Evolutionary conservation across 805 yeast species (phyloP), one percentile per base, ranked within the genome.

Genomic region (Teunomyces cretensis): DNA sequence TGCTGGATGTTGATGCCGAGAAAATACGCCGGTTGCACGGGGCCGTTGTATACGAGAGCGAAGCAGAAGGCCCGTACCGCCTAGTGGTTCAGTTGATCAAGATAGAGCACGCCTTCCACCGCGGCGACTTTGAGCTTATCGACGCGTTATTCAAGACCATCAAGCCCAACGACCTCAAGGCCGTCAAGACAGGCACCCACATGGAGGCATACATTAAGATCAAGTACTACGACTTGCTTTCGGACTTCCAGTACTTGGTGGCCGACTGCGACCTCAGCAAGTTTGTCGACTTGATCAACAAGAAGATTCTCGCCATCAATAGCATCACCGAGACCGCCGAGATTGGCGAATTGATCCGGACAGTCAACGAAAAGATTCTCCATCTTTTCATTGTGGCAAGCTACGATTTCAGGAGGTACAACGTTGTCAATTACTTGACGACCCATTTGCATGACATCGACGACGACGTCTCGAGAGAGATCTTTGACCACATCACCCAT

Each of bases 341-440:
- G 9, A 14, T 30, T 9, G 36, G 26, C n/a, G 33, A 33, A 6
- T 41, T 58, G 14, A 46, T 42, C 22, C 30, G 43, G 16, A 42
- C 36, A 13, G 33, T 68, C 22, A 50, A 56, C 27, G 36, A 51
- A 17, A 71, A 71, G 48, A 60, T 67, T 16, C 47, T 68, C 38
- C 62, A 65, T 22, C 57, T 58, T 27, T 57, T 58, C 39, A 41
- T 70, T n/a, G 48, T 68, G 6, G 57, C 68, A 14, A 64, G 62
- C 31, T 56, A 64, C 27, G 74, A 70, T 47, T 68, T 64, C 45
- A 55, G 73, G 37, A 65, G 60, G 39, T 44, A 49, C 19, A 61
- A 61, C 19, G 53, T 67, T 9, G 36, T 53, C 13, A 50, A 44
- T 19, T 65, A 55, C 46, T 48, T 62, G 38, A 28, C 28, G 16